Evolutionary conservation across 139 green algal genomes (phyloP), one percentile per base, ranked within the genome.

Genomic region (Auxenochlorella pyrenoidosa): DNA sequence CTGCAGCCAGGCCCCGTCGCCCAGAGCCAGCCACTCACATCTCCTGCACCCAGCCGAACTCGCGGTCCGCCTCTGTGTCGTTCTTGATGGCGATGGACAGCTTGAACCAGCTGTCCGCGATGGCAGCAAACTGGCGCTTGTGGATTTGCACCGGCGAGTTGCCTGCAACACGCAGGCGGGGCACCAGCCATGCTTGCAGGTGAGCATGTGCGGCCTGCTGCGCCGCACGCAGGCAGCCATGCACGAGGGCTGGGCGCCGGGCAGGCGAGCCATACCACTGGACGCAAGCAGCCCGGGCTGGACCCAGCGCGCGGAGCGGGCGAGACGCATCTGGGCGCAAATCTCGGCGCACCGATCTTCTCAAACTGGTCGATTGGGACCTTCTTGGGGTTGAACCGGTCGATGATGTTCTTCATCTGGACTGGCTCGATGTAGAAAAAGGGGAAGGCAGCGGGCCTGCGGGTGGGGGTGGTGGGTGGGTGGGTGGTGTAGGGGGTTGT

Each of bases 371-470:
- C 65, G 22, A 94, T 85, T 34, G 90, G 75, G 34, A 88, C 73
- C n/a, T 63, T 65, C 28, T 87, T 85, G 2, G 41, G 85, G 75
- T 90, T 90, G 84, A 91, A 94, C 68, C 90, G 86, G n/a, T 70
- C 76, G 40, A 93, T 68, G 34, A 93, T 47, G 26, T 83, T 16
- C 22, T 79, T 79, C 77, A 88, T 89, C 21, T 90, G n/a, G 32
- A 38, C 65, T 19, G 92, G 92, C 26, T 91, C 78, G 36, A 97
- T 97, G 89, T 97, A 97, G 86, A 96, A 97, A 84, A 97, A 97
- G n/a, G 94, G 93, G 83, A 93, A 97, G 32, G 92, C 94, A 26
- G 93, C 94, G 3, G 94, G 87, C 43, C 85, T 90, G 79, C 51
- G 30, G 58, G 22, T 5, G 34, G 43, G 30, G 30, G n/a, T 10